Base-by-base conservation (phyloP, 352 stramenopile species). In the Blastocystis hominis region DNA sequence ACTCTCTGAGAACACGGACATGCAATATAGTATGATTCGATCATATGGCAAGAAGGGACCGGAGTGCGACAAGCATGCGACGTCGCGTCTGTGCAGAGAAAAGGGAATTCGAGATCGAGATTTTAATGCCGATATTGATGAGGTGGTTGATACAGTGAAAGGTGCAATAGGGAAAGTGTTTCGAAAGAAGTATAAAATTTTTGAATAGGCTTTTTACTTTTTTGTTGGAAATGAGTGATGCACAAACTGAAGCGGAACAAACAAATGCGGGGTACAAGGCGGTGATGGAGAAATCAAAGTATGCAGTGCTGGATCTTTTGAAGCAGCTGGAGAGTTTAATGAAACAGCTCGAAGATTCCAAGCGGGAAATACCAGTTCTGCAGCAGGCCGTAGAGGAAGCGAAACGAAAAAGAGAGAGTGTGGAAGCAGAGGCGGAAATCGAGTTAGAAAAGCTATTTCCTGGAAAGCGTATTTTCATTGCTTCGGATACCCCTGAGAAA, bases 41-140 rank as follows among this genome's bases (percentile, higher is more conserved):
- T 62, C 72, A n/a, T 4, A 3, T 42, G 72, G 72, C 20, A 84
- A 84, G 72, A 84, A 84, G 44, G 72, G 72, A 50, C 72, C 72
- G 34, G 42, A 84, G 50, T 84, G 72, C 30, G 72, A 84, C 44
- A 66, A 64, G 20, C 15, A 84, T 42, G 47, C 72, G 3, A 10
- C 6, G 34, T 84, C 72, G 34, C 30, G 64, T 5, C 10, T 47
- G 15, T 84, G 72, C 42, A 46, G 61, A 53, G 34, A 59, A 13
- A 59, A 56, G 50, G 72, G 72, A 34, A 84, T 84, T 34, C 50
- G 72, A 7, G 72, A 84, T 68, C 42, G 72, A 38, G 38, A 84
- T 40, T 84, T 84, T 66, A 84, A 84, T 63, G 54, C 54, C n/a
- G n/a, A 30, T 17, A 66, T 84, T 24, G 13, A 17, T 50, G 56